Percentiles rank a stretch among this genome's conserved stretches.
Evolutionary conservation across 108 stramenopile genomes (phyloP).

Genomic region (Ochromonas danica): DNA sequence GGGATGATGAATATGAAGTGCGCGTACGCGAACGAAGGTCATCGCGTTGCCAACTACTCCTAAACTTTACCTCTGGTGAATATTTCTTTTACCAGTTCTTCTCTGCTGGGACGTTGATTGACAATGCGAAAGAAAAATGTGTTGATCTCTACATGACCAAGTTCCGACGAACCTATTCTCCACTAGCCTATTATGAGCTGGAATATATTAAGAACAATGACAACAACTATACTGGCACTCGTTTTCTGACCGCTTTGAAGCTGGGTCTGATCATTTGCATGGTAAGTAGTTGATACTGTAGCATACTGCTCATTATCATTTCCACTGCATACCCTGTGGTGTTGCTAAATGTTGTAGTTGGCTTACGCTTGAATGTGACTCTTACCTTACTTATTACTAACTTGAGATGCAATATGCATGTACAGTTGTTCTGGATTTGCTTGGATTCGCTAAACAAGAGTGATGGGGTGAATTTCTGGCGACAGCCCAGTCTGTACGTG

Average conservation of each 20-base stretch:
- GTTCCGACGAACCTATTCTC: not conserved
- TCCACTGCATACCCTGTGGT: no score
- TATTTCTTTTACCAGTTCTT: not conserved
- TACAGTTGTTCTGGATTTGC: not conserved
- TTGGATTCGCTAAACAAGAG: not conserved
- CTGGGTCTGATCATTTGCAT: not conserved
- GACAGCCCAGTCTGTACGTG: not conserved
- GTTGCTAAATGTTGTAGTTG: not conserved
- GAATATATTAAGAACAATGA: conserved; percentile 1
- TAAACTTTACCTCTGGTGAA: not conserved
- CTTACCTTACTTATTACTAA: not conserved
- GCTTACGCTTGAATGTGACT: not conserved
- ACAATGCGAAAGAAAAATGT: not conserved
- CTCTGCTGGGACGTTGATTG: not conserved
- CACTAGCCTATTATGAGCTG: not conserved
- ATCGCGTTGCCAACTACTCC: not conserved
- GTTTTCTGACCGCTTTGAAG: not conserved
- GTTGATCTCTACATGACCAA: not conserved
- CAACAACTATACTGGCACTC: not conserved
- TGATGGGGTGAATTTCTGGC: not conserved
- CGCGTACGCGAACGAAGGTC: not conserved
- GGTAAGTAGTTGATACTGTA: no score
- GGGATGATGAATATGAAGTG: no score
- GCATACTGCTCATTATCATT: no score
- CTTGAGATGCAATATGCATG: not conserved